Evolutionary conservation across 2,329 filamentous ascomycete species (phyloP).

Genomic region (Penicillium oxalicum): DNA sequence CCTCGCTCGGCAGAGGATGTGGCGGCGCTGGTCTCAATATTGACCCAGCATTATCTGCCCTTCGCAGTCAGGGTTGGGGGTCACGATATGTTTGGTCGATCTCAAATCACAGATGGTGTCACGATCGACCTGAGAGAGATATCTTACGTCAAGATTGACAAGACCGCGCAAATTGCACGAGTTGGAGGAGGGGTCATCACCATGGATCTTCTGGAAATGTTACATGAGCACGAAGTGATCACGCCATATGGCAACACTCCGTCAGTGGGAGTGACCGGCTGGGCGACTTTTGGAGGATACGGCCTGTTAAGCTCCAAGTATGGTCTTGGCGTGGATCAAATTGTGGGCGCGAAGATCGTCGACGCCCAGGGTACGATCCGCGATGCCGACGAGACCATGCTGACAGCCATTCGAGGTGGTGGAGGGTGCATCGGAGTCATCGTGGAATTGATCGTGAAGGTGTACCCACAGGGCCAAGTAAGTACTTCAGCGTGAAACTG

Average conservation of each 20-base stretch:
- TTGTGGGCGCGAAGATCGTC: constrained; percentile 37
- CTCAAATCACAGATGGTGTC: constrained; percentile 27
- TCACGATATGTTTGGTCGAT: constrained; percentile 32
- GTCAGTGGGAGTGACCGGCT: constrained; percentile 34
- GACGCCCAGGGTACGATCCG: constrained; percentile 34
- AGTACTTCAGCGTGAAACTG: background rate
- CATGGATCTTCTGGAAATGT: constrained; percentile 20
- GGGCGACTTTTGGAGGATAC: constrained; percentile 37
- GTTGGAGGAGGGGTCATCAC: constrained; percentile 36
- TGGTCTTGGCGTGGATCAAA: constrained; percentile 38
- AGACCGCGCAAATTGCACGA: constrained; percentile 23
- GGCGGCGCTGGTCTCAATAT: constrained; percentile 14
- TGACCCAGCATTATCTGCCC: constrained; percentile 13
- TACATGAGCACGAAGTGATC: constrained; percentile 26
- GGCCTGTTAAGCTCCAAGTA: constrained; percentile 26
- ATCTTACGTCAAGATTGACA: constrained; percentile 24
- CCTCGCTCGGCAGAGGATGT: constrained; percentile 25
- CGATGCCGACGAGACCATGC: constrained; percentile 33
- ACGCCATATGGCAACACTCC: constrained; percentile 21
- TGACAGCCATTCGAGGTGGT: constrained; percentile 38
- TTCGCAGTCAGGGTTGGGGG: constrained; percentile 33
- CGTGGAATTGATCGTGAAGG: constrained; percentile 37
- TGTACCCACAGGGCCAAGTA: constrained; percentile 33
- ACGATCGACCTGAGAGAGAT: constrained; percentile 38
- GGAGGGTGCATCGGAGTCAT: constrained; percentile 40